A percentile compares a stretch with the other conserved stretches of the same genome.
Evolutionary conservation across 495 filamentous ascomycete species (phyloP).

Genomic region (Trichoderma gamsii): DNA sequence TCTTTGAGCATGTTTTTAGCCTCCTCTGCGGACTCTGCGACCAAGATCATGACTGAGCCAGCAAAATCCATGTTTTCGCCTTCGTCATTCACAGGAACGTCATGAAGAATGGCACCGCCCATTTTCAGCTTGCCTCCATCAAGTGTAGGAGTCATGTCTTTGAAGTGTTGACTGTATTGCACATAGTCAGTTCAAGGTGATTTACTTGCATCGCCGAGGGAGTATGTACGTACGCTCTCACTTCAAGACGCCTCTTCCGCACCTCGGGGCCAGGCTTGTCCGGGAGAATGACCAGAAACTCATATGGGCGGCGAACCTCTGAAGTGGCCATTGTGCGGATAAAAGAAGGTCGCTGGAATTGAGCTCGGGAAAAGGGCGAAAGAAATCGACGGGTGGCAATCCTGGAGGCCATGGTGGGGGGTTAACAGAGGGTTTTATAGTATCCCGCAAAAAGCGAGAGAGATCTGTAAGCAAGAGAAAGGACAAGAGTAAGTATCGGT

Average conservation of each 20-base stretch:
- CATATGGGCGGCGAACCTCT: conserved; percentile 47
- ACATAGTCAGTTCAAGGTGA: neutral
- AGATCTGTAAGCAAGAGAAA: too few relatives aligned
- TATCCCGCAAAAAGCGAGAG: too few relatives aligned
- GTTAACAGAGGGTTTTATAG: neutral
- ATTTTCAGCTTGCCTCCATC: conserved; percentile 46
- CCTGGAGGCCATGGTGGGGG: neutral
- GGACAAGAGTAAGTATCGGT: too few relatives aligned
- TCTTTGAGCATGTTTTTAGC: conserved; percentile 57
- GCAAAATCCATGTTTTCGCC: conserved; percentile 53
- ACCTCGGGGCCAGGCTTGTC: conserved; percentile 54
- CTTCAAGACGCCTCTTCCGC: conserved; percentile 62
- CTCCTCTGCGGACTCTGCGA: conserved; percentile 61
- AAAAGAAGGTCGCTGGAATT: neutral
- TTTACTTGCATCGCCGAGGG: neutral
- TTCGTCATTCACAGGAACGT: conserved; percentile 57
- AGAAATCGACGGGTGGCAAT: neutral
- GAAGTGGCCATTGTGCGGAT: conserved; percentile 38
- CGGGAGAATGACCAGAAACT: conserved; percentile 83
- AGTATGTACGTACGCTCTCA: conserved; percentile 55
- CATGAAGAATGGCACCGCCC: conserved; percentile 65
- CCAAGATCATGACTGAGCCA: conserved; percentile 60
- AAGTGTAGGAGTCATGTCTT: conserved; percentile 36
- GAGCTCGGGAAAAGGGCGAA: neutral
- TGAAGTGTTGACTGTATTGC: conserved; percentile 50